These are phyloP conservation scores for Mycena olivaceomarginata DNA, from an alignment of 768 basidiomycete species.

Conservation along the genomic window DNA sequence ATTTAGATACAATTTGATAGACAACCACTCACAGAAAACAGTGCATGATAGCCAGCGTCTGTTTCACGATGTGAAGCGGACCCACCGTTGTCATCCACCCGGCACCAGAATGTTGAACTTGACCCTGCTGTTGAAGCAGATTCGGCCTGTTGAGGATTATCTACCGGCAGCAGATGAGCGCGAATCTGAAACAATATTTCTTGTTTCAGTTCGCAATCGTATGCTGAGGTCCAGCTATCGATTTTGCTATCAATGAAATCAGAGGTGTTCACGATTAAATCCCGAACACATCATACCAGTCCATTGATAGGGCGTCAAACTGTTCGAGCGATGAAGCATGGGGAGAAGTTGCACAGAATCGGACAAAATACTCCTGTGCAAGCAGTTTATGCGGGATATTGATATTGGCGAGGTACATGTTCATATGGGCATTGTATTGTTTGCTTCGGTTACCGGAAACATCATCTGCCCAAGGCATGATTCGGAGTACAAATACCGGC, in stretches of 20 bases:
- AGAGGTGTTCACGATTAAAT: background rate
- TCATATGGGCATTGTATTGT: constrained; percentile 56
- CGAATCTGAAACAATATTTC: constrained; percentile 51
- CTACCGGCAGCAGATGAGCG: constrained; percentile 50
- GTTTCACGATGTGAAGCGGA: constrained; percentile 42
- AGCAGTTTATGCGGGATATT: constrained; percentile 50
- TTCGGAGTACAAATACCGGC: constrained; percentile 6
- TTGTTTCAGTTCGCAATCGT: constrained; percentile 48
- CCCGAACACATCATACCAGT: constrained; percentile 17
- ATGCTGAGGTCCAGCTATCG: constrained; percentile 34
- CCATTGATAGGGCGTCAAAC: constrained; percentile 49
- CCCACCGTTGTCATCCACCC: constrained; percentile 48
- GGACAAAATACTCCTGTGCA: constrained; percentile 56
- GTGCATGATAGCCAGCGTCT: constrained; percentile 7
- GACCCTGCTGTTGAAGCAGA: background rate
- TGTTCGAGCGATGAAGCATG: constrained; percentile 54
- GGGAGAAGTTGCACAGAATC: constrained; percentile 56
- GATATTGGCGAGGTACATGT: constrained; percentile 38
- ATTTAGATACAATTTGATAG: background rate
- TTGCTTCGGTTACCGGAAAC: constrained; percentile 45
- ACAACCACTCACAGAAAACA: background rate
- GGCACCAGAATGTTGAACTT: constrained; percentile 43
- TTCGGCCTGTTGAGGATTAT: constrained; percentile 46
- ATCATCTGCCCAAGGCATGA: constrained; percentile 19
- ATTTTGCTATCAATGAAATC: background rate